Evolutionary conservation across 345 rosid species (phyloP).

Genomic region (Heritiera fomes): DNA sequence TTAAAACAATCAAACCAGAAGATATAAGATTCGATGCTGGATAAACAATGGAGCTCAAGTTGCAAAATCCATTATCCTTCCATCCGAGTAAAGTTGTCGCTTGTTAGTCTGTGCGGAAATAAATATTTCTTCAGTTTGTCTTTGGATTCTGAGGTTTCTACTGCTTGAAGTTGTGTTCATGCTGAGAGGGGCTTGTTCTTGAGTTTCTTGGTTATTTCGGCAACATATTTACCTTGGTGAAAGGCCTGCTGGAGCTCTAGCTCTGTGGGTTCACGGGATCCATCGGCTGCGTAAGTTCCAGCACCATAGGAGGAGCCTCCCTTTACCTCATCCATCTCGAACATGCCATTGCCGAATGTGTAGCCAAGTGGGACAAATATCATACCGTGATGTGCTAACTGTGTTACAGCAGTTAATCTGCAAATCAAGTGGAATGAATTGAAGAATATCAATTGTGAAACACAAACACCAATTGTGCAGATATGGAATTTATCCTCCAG

Average conservation of each 20-base stretch:
- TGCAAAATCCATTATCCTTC: background rate
- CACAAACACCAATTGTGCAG: background rate
- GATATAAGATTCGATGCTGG: background rate
- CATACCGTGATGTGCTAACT: slow-evolving; percentile 89
- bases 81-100: background rate
- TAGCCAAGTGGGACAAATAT: slow-evolving; percentile 86
- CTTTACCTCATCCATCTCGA: slow-evolving; percentile 83
- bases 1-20: background rate
- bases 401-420: slow-evolving; percentile 86
- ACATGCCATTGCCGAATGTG: slow-evolving; percentile 85
- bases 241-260: slow-evolving; percentile 82
- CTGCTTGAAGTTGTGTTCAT: background rate
- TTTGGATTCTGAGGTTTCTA: background rate
- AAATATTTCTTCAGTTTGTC: background rate
- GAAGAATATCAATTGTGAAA: too few relatives aligned
- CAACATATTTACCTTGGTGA: slow-evolving; percentile 81
- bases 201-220: slow-evolving; percentile 81
- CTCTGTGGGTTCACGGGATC: slow-evolving; percentile 74
- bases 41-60: background rate
- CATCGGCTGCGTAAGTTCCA: slow-evolving; percentile 91
- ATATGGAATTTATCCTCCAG: background rate
- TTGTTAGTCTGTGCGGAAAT: background rate
- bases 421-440: slow-evolving; percentile 4
- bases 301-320: slow-evolving; percentile 94
- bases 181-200: slow-evolving; percentile 24